phyloP scores from a whole-genome alignment of 176 grass and related monocot genomes.

The Poa annua region DNA sequence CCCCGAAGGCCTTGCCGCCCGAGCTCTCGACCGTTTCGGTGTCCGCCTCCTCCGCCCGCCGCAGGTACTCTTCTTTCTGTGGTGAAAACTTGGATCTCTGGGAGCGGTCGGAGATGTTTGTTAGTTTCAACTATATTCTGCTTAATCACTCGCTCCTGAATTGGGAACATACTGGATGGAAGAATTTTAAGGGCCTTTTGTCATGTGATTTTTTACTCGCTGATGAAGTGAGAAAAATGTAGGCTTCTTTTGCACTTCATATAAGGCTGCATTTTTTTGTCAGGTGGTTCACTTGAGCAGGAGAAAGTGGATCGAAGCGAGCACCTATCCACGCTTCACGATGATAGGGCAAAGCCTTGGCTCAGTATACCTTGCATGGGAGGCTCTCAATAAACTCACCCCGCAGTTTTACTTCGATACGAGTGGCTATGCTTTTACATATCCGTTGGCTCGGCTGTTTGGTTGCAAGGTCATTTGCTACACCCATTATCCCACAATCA shows the following conservation, averaged over 20 bases:
- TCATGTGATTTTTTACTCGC: not conserved
- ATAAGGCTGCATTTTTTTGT: conserved; percentile 51
- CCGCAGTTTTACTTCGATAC: conserved; percentile 89
- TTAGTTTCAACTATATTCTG: not conserved
- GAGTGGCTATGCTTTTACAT: conserved; percentile 96
- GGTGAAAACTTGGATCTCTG: conserved; percentile 32
- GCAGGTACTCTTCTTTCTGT: conserved; percentile 40
- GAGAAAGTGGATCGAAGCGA: conserved; percentile 96
- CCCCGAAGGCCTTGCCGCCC: conserved; percentile 52
- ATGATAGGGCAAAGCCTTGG: conserved; percentile 98
- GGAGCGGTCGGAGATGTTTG: not conserved
- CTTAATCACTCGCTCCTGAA: not conserved
- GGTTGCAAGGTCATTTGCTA: conserved; percentile 90
- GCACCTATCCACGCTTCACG: conserved; percentile 80
- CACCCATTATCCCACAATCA: conserved; percentile 97
- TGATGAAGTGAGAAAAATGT: not conserved
- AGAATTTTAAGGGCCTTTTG: not conserved
- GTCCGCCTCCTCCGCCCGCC: conserved; percentile 67
- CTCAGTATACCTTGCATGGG: conserved; percentile 89
- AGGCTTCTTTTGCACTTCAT: not conserved
- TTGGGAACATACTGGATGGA: not conserved
- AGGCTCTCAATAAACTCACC: conserved; percentile 76
- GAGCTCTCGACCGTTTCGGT: conserved; percentile 75
- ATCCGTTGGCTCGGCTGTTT: conserved; percentile 82
- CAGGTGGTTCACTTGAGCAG: conserved; percentile 82